Evolutionary conservation across 2,329 filamentous ascomycete species (phyloP), one percentile per base, ranked within the genome.

Genomic region (Phaeosphaeriaceae sp.): DNA sequence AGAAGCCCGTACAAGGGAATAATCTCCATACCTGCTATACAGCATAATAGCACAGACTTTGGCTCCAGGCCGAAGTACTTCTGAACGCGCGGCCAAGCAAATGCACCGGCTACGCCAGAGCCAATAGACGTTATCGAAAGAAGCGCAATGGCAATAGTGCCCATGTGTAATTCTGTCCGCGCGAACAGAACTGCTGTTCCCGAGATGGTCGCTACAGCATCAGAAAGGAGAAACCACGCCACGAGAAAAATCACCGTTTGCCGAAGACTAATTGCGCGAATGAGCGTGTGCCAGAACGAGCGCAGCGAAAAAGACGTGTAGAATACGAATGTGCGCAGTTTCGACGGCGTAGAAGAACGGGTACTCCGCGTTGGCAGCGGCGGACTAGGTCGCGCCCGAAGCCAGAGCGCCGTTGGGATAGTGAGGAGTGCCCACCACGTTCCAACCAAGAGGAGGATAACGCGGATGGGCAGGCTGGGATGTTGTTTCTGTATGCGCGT

Each of bases 181-280:
- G 92, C 93, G 68, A 96, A 97, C 8, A 97, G 79, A 21, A 97
- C 90, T 1, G 93, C 92, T 0, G 92, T 96, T n/a, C 90, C 92
- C 18, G 90, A 93, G 1, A 95, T 92, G 0, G 93, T 97, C 2
- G 93, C 93, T 52, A 97, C 89, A 18, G 90, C 90, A 66, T 97
- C 93, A 2, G 90, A 96, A 2, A 97, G 81, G 12, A 97, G 81
- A 67, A 97, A 96, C 93, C 93, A 97, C 5, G 89, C 89, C 3
- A 82, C 81, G 8, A 97, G 81, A 67, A 92, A 93, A 4, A 91
- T 75, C 38, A 87, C 76, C n/a, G 89, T 86, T 61, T 93, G 89
- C 4, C 83, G 73, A 2, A 92, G 79, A 12, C 83, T 81, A 13
- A 85, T 76, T 1, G 92, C 92, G 30, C 89, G 81, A 60, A 84